Percentiles rank a stretch among this genome's conserved stretches.
phyloP scores from a whole-genome alignment of 805 yeast genomes.

The Pichia nakasei region DNA sequence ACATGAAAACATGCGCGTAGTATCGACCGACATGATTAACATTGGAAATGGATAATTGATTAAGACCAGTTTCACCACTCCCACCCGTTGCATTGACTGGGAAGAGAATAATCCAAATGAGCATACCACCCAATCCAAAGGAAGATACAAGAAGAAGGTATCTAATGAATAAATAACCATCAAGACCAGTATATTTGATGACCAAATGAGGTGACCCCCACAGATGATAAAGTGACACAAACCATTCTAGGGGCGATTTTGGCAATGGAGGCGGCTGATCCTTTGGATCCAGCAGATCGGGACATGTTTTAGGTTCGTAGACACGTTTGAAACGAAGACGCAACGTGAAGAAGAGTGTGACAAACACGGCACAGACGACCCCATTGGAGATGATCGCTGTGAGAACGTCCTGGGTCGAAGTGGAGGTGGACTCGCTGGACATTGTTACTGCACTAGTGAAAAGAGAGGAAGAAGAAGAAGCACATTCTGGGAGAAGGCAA shows the following conservation, averaged over 20 bases:
- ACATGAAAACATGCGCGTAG: slow-evolving; percentile 77
- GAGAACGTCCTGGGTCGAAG: slow-evolving; percentile 69
- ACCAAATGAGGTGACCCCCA: slow-evolving; percentile 66
- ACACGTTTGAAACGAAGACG: slow-evolving; percentile 62
- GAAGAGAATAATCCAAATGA: slow-evolving; percentile 61
- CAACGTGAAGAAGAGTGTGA: slow-evolving; percentile 52
- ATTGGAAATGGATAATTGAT: slow-evolving; percentile 71
- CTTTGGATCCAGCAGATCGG: slow-evolving; percentile 46
- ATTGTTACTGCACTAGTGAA: too few species aligned
- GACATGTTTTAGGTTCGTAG: slow-evolving; percentile 74
- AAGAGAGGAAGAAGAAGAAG: slow-evolving; percentile 4
- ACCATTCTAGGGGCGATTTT: slow-evolving; percentile 62
- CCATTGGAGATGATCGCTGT: slow-evolving; percentile 66
- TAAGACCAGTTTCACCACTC: slow-evolving; percentile 54
- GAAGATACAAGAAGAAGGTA: slow-evolving; percentile 53
- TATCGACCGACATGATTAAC: slow-evolving; percentile 52
- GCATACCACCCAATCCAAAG: slow-evolving; percentile 46
- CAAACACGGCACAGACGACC: slow-evolving; percentile 53
- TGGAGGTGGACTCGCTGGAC: slow-evolving; percentile 8
- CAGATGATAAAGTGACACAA: slow-evolving; percentile 50
- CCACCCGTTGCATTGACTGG: slow-evolving; percentile 77
- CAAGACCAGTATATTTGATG: slow-evolving; percentile 84
- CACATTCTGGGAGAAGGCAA: too few species aligned
- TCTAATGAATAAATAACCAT: slow-evolving; percentile 84
- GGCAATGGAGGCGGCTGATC: slow-evolving; percentile 71